Conservation (phyloP, 495 filamentous ascomycete genomes). For the Aspergillus sparsus region DNA sequence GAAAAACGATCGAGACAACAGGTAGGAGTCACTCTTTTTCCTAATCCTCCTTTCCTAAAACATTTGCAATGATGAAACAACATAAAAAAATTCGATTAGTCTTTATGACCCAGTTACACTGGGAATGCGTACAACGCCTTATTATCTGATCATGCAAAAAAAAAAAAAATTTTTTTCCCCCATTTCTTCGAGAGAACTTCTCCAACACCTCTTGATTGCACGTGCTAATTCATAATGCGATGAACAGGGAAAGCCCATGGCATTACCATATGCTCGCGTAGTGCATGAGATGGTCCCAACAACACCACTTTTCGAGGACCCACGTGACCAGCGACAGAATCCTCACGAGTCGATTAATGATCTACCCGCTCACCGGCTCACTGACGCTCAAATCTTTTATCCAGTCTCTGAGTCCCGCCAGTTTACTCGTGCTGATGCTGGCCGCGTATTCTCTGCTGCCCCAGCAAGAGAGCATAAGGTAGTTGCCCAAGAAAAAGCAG, state of each 20-base stretch:
- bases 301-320: conserved; percentile 38
- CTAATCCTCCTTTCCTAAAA: conserved; percentile 18
- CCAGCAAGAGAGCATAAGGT: conserved; percentile 35
- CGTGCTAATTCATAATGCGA: conserved; percentile 20
- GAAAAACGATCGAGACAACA: conserved; percentile 74
- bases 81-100: conserved; percentile 90
- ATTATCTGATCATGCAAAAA: conserved; percentile 30
- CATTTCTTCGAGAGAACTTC: background rate
- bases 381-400: conserved; percentile 82
- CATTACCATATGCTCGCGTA: conserved; percentile 71
- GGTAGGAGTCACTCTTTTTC: conserved; percentile 55
- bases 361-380: conserved; percentile 76
- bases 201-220: background rate
- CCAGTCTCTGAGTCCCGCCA: conserved; percentile 85
- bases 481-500: conserved; percentile 24
- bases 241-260: conserved; percentile 71
- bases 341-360: conserved; percentile 90
- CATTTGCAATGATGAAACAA: conserved; percentile 63
- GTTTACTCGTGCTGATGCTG: conserved; percentile 89
- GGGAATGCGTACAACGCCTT: conserved; percentile 68
- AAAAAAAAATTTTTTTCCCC: background rate
- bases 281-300: conserved; percentile 79
- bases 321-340: conserved; percentile 21
- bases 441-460: conserved; percentile 70
- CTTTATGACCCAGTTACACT: conserved; percentile 79